Percentiles rank a stretch among this genome's conserved stretches.
Evolutionary conservation across 768 basidiomycete species (phyloP).

Genomic region (Boletus insuetus): DNA sequence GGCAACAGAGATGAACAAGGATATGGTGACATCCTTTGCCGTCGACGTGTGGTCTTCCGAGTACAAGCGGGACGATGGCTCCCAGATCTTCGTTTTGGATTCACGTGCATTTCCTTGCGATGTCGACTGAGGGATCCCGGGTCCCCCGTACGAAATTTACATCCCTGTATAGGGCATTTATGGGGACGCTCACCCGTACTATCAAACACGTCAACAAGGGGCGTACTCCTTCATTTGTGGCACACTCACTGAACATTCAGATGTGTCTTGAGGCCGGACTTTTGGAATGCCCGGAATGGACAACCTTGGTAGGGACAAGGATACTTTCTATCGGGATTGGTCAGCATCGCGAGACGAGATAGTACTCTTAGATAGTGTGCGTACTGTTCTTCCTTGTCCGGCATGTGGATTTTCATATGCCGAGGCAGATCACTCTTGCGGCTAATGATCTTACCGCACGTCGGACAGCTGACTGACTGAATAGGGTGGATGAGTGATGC

Average conservation of each 20-base stretch:
- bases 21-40: too few species aligned
- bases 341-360: neutral
- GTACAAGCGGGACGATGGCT: too few species aligned
- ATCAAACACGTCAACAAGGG: neutral
- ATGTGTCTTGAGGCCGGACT: slow-evolving; percentile 27
- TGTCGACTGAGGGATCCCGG: neutral
- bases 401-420: slow-evolving; percentile 24
- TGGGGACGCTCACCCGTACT: slow-evolving; percentile 14
- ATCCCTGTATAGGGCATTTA: neutral
- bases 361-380: neutral
- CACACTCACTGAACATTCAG: slow-evolving; percentile 29
- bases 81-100: too few species aligned
- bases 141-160: neutral
- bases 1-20: too few species aligned
- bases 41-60: too few species aligned
- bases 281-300: slow-evolving; percentile 23
- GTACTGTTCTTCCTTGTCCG: slow-evolving; percentile 25
- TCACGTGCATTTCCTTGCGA: too few species aligned
- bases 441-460: slow-evolving; percentile 5
- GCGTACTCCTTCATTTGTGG: neutral
- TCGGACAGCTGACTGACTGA: neutral
- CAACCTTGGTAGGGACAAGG: slow-evolving; percentile 23
- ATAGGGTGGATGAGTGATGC: neutral
- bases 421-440: slow-evolving; percentile 28
- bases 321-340: slow-evolving; percentile 19